Base-by-base conservation (phyloP, 2,329 filamentous ascomycete genomes). In the Venturia asperata region DNA sequence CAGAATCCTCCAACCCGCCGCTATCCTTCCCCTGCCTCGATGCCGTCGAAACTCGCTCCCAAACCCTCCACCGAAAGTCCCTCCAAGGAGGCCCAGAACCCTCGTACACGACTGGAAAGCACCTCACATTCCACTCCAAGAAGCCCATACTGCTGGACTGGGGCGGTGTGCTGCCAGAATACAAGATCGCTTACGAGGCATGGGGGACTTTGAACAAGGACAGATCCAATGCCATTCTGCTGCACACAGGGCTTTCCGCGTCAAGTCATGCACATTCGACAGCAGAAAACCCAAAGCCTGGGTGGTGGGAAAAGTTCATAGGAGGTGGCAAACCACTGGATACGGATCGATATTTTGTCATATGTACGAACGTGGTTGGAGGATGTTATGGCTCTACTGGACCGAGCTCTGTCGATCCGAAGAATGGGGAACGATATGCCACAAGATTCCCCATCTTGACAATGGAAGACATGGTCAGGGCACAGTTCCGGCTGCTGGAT, bases 291-390 rank as follows among this genome's bases (percentile, higher is more conserved):
- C 84, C 90, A 0, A 89, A 92, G 74, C 89, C 92, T 0, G 94
- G 94, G 3, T 99, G 94, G 94, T 99, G 94, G 94, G 94, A 99
- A 77, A 93, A 89, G 76, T 99, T 99, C 75, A 97, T 99, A 72
- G 94, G 94, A 0, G 89, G 92, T 0, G 91, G 90, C 0, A 83
- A 83, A 24, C 89, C 91, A 13, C 78, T 99, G 11, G 91, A 99
- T 75, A 99, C 94, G 1, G 80, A 93, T 76, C 93, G 91, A 74
- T 96, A 95, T 80, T 91, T 92, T 73, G 80, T 99, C 67, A 91
- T 99, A 67, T 99, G 94, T 78, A 97, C 94, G 11, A 99, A 99
- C 74, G 92, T 97, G 60, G 83, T 99, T 43, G 94, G 94, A 63
- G 92, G 94, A 6, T 99, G 94, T 77, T 97, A 94, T 75, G 94